A percentile compares a stretch with the other conserved stretches of the same genome.
Evolutionary conservation across 495 filamentous ascomycete genomes (phyloP).

Genomic region (Hypoxylon crocopeplum): DNA sequence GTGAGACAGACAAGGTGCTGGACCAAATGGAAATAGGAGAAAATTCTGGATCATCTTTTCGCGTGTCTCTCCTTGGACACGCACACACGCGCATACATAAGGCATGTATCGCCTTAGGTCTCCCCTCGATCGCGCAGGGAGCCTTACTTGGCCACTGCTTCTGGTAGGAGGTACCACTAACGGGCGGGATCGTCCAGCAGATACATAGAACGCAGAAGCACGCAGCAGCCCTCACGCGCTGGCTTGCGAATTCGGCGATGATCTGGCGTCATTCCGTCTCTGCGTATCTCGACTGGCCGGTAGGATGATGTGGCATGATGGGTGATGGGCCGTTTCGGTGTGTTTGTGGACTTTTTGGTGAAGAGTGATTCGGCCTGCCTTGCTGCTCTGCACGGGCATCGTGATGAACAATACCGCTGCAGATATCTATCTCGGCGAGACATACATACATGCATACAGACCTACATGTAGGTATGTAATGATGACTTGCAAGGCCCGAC

Average conservation of each 20-base stretch:
- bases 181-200: constrained; percentile 5
- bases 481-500: constrained; percentile 29
- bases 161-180: constrained; percentile 6
- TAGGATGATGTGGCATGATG: constrained; percentile 36
- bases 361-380: constrained; percentile 7
- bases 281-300: constrained; percentile 8
- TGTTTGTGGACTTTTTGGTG: constrained; percentile 14
- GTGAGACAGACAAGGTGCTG: constrained; percentile 3
- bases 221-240: constrained; percentile 12
- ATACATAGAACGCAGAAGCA: background rate
- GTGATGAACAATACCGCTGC: constrained; percentile 10
- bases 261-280: constrained; percentile 21
- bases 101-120: too few relatives aligned
- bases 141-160: constrained; percentile 18
- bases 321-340: constrained; percentile 10
- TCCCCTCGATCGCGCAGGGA: constrained; percentile 35
- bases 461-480: too few relatives aligned
- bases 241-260: constrained; percentile 10
- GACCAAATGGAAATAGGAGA: too few relatives aligned
- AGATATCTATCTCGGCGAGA: constrained; percentile 23
- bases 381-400: constrained; percentile 8
- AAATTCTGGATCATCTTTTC: too few relatives aligned
- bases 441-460: background rate
- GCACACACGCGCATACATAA: background rate
- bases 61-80: background rate